Evolutionary conservation across 2,329 filamentous ascomycete genomes (phyloP).

Genomic region (Pestalotiopsis sp.): DNA sequence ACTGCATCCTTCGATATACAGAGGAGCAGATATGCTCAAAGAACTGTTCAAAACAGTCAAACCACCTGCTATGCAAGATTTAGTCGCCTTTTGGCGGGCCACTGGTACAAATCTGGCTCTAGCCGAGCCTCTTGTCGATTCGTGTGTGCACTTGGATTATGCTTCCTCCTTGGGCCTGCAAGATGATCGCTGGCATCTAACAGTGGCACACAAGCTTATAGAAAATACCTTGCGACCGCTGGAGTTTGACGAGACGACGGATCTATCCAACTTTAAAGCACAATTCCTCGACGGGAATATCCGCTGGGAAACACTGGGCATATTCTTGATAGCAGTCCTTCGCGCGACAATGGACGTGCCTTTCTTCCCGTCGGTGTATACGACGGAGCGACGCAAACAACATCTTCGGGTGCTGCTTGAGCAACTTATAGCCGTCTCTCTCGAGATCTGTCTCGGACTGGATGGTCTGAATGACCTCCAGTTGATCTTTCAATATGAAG

Average conservation of each 20-base stretch:
- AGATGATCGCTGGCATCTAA: background rate
- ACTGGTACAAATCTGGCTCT: conserved; percentile 16
- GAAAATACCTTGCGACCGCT: background rate
- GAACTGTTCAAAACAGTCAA: conserved; percentile 10
- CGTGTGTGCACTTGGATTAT: background rate
- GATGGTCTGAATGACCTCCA: conserved; percentile 46
- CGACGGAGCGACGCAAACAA: background rate
- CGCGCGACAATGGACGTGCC: conserved; percentile 24
- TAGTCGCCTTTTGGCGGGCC: conserved; percentile 14
- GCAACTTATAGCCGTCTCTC: conserved; percentile 22
- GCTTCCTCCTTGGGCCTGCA: background rate
- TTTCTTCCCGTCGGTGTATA: conserved; percentile 13
- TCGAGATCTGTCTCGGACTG: conserved; percentile 27
- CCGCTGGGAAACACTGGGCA: conserved; percentile 27
- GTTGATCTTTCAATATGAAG: conserved; percentile 47
- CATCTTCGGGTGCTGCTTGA: conserved; percentile 21
- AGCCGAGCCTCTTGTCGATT: conserved; percentile 10
- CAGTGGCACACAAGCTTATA: background rate
- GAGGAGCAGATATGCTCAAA: background rate
- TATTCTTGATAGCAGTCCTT: conserved; percentile 25
- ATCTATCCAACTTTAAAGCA: conserved; percentile 14
- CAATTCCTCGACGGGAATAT: conserved; percentile 18
- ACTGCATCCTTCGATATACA: background rate
- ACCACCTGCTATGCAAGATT: conserved; percentile 1
- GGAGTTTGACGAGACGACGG: background rate